These are phyloP conservation scores for Bullera alba DNA, from an alignment of 768 basidiomycete genomes.

Conservation along the genomic window DNA sequence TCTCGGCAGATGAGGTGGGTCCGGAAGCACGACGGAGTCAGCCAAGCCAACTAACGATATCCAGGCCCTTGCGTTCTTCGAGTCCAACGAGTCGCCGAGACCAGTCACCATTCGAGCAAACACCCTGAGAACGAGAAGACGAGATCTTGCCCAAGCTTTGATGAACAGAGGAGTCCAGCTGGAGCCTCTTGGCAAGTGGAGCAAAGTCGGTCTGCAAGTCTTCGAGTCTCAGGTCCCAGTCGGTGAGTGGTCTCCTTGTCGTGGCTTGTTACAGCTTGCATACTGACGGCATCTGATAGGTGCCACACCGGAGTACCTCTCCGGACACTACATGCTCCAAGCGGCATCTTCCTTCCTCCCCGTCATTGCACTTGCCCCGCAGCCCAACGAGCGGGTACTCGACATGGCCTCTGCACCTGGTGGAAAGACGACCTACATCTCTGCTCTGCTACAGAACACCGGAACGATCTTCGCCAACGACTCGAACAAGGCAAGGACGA, in stretches of 20 bases:
- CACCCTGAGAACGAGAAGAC: constrained; percentile 82
- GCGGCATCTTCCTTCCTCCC: constrained; percentile 99
- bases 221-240: constrained; percentile 95
- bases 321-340: constrained; percentile 99
- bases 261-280: not conserved
- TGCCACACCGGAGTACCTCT: constrained; percentile 96
- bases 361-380: constrained; percentile 87
- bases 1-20: constrained; percentile 80
- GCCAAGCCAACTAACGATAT: not conserved
- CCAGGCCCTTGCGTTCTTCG: constrained; percentile 95
- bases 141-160: constrained; percentile 87
- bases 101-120: constrained; percentile 98
- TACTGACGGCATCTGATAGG: constrained; percentile 47
- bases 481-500: constrained; percentile 85
- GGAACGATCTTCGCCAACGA: constrained; percentile 98
- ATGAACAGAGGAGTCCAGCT: constrained; percentile 95
- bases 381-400: constrained; percentile 84
- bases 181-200: constrained; percentile 98
- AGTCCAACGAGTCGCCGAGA: constrained; percentile 88
- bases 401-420: constrained; percentile 99
- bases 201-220: constrained; percentile 96
- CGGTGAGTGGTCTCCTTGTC: constrained; percentile 51
- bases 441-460: constrained; percentile 93
- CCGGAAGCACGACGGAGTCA: not conserved
- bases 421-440: constrained; percentile 96